A percentile compares a stretch with the other conserved stretches of the same genome.
Evolutionary conservation across 176 grass and related monocot genomes (phyloP).

Genomic region (Tuctoria greenei): DNA sequence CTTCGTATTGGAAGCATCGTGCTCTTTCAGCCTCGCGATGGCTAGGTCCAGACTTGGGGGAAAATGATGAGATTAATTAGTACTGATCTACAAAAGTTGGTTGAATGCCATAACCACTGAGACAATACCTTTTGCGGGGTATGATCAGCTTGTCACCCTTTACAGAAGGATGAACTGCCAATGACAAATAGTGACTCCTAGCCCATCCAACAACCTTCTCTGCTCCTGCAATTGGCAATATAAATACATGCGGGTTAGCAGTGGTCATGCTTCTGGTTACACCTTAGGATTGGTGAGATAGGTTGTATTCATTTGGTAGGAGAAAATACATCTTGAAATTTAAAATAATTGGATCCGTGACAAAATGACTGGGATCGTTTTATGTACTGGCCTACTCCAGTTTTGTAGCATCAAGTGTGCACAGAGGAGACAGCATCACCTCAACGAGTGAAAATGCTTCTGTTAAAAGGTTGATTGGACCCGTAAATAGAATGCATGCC

Average conservation of each 20-base stretch:
- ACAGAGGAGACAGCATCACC: slow-evolving; percentile 15
- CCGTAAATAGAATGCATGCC: slow-evolving; percentile 16
- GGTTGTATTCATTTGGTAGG: slow-evolving; percentile 16
- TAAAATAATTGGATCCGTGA: background rate
- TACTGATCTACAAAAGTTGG: slow-evolving; percentile 14
- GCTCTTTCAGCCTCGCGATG: slow-evolving; percentile 66
- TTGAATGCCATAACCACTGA: slow-evolving; percentile 32
- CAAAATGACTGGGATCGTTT: background rate
- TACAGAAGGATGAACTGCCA: slow-evolving; percentile 46
- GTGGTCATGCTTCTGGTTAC: background rate
- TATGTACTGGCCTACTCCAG: background rate
- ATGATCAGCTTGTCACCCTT: slow-evolving; percentile 74
- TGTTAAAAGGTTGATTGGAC: slow-evolving; percentile 17
- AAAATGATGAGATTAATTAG: slow-evolving; percentile 15
- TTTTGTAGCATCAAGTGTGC: slow-evolving; percentile 17
- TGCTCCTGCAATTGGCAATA: slow-evolving; percentile 59
- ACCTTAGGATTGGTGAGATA: slow-evolving; percentile 9
- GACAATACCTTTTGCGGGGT: slow-evolving; percentile 71
- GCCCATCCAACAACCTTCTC: slow-evolving; percentile 89
- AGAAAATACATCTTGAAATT: slow-evolving; percentile 17
- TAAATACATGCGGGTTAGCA: slow-evolving; percentile 7
- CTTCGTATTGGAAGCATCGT: slow-evolving; percentile 55
- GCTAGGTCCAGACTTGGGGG: slow-evolving; percentile 75
- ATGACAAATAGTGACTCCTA: slow-evolving; percentile 88
- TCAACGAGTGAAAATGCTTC: background rate